A percentile compares a stretch with the other conserved stretches of the same genome.
Conservation (phyloP, 129 eudicot genomes). For the Tagetes erecta region DNA sequence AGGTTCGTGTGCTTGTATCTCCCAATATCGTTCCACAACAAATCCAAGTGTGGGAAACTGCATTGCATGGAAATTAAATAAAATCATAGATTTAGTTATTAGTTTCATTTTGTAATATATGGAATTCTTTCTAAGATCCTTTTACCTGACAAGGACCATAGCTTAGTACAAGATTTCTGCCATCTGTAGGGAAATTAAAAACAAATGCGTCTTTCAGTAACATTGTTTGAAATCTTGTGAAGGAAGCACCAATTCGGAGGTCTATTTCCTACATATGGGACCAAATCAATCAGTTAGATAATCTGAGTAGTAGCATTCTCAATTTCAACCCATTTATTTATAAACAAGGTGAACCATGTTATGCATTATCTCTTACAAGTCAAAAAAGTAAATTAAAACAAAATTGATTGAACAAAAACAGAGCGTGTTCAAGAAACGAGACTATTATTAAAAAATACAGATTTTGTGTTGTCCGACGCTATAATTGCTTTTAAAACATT, state of each 20-base stretch:
- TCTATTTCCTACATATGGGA: constrained; percentile 79
- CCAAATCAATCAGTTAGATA: constrained; percentile 16
- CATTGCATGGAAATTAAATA: constrained; percentile 15
- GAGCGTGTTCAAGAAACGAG: neutral
- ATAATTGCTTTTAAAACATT: neutral
- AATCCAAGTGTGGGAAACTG: constrained; percentile 98
- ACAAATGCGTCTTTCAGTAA: constrained; percentile 78
- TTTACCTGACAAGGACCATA: constrained; percentile 98
- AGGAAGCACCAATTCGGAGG: constrained; percentile 95
- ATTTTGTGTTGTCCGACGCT: neutral
- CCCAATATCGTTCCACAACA: constrained; percentile 97
- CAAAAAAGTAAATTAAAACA: neutral
- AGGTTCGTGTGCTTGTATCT: constrained; percentile 91
- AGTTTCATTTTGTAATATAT: neutral
- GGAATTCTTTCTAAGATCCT: neutral
- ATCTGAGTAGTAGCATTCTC: neutral
- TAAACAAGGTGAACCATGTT: neutral
- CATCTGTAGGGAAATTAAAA: constrained; percentile 67
- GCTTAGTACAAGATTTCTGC: constrained; percentile 69
- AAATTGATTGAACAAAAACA: neutral
- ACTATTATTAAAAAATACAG: neutral
- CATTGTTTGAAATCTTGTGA: constrained; percentile 97
- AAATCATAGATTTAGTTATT: constrained; percentile 11
- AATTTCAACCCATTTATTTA: neutral
- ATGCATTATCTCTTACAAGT: neutral